Base-by-base conservation (phyloP, 2,329 filamentous ascomycete genomes). In the Ceratocystis lukuohia region DNA sequence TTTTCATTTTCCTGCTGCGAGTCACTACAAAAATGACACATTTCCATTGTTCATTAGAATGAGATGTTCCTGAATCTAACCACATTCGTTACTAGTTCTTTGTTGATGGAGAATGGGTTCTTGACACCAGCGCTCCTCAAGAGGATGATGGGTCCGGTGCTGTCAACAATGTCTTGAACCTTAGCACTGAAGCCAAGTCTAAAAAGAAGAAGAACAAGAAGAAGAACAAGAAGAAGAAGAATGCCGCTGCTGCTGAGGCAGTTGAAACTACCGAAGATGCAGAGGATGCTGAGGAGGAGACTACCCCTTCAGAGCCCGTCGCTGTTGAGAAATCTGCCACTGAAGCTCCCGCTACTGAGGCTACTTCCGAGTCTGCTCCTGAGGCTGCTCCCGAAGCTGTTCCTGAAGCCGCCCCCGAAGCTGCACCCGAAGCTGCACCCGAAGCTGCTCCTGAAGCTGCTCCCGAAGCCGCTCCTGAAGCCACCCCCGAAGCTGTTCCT, bases 41-140 rank as follows among this genome's bases (percentile, higher is more conserved):
- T 50, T 50, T 50, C n/a, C 48, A 62, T 25, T 17, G 33, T 41
- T 20, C 30, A 50, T 50, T 12, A n/a, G 20, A 44, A 12, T 66
- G n/a, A 8, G 22, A 6, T 25, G 20, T 28, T 30, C 50, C 44
- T 50, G 22, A 48, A 59, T 15, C 56, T 69, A 45, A 57, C 53
- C 12, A 64, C n/a, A 37, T 37, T 65, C 56, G 33, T 46, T 65
- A 22, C 22, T 75, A 96, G 93, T 99, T 96, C 76, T 89, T 99
- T 72, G 93, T 96, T 71, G 91, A 99, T 82, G 90, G 89, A 71
- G 84, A 83, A 71, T 99, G 94, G 94, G 86, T 85, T 63, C 88
- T 86, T 75, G 92, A 96, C 77, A 84, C 87, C 72, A 85, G 85
- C 68, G 88, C 87, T 53, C 88, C 89, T 68, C 87, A 88, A 77